These are phyloP conservation scores for Leccinum pellstonianum DNA, from an alignment of 768 basidiomycete species.

Conservation along the genomic window DNA sequence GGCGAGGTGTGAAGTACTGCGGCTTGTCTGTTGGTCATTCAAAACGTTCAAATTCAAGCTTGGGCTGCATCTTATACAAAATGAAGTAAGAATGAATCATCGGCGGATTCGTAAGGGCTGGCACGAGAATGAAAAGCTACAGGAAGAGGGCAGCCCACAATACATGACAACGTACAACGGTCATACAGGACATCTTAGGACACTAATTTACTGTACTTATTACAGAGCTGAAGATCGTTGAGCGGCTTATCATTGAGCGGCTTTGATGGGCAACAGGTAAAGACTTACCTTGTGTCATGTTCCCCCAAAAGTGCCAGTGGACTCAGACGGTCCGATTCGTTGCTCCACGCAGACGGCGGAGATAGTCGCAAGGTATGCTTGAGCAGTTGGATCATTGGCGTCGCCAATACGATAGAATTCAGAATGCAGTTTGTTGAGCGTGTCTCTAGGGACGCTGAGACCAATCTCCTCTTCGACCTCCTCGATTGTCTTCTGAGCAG, in stretches of 20 bases:
- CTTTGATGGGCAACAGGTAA: neutral
- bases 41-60: no score
- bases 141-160: neutral
- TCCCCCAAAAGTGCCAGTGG: neutral
- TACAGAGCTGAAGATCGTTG: neutral
- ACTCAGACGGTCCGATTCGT: neutral
- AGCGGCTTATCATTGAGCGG: neutral
- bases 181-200: neutral
- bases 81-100: no score
- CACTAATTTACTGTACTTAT: neutral
- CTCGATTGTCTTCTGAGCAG: neutral
- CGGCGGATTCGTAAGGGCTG: no score
- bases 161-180: neutral
- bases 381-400: neutral
- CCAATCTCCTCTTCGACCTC: neutral
- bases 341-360: neutral
- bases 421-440: neutral
- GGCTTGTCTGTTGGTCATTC: no score
- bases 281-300: neutral
- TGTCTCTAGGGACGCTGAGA: neutral
- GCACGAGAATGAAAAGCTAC: neutral
- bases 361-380: neutral
- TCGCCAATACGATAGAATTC: neutral
- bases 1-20: no score
- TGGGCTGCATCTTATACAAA: no score